Conservation (phyloP, 2,329 filamentous ascomycete genomes). For the Monilinia fructigena region DNA sequence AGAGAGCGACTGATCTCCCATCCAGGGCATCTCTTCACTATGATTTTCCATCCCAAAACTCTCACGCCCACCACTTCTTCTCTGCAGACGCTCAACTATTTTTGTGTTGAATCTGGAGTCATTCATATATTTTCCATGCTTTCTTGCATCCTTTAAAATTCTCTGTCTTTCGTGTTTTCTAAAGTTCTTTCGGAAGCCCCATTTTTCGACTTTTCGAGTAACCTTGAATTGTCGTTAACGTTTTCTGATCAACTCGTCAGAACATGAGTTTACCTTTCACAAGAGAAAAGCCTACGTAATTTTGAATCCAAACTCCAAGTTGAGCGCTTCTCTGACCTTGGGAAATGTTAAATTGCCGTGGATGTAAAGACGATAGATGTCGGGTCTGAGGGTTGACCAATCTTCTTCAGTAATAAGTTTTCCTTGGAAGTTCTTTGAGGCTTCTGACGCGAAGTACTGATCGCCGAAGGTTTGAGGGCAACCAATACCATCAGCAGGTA, state of each 20-base stretch:
- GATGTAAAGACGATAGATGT: background rate
- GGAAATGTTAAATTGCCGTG: background rate
- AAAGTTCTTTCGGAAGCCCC: slow-evolving; percentile 12
- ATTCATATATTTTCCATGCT: background rate
- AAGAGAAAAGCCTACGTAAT: background rate
- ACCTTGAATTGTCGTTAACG: background rate
- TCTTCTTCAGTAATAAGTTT: background rate
- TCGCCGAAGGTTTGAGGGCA: background rate
- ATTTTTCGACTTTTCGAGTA: background rate
- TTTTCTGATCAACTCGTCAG: background rate
- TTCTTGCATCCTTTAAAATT: background rate
- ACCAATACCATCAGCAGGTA: background rate
- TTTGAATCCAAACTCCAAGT: background rate
- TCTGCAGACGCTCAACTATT: background rate
- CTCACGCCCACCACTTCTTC: background rate
- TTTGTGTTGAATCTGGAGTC: background rate
- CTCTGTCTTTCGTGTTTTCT: background rate
- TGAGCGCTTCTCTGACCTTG: background rate
- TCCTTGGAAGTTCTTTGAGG: too few relatives aligned
- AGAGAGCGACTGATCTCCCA: too few relatives aligned
- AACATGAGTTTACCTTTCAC: background rate
- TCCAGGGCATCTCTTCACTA: too few relatives aligned
- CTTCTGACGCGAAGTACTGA: background rate
- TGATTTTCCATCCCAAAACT: background rate
- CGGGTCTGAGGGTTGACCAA: background rate